phyloP scores from a whole-genome alignment of 2,329 filamentous ascomycete species.

The Neopestalotiopsis sp. region DNA sequence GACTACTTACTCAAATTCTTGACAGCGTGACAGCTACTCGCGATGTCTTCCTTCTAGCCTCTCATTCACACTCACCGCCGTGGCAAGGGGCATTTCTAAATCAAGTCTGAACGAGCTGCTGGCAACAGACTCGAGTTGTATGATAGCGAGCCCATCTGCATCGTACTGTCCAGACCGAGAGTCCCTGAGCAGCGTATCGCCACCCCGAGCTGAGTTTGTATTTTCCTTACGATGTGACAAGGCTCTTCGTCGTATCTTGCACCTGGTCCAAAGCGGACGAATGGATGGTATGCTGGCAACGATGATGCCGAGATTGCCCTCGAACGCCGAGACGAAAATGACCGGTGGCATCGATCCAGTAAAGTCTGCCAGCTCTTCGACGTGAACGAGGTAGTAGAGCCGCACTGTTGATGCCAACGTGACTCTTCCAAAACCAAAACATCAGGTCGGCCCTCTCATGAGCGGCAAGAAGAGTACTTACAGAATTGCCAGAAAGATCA shows the following conservation, averaged over 20 bases:
- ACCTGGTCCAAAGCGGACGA: neutral
- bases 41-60: neutral
- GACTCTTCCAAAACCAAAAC: neutral
- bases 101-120: neutral
- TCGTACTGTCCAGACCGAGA: neutral
- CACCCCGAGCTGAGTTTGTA: neutral
- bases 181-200: neutral
- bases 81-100: neutral
- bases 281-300: neutral
- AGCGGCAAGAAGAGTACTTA: neutral
- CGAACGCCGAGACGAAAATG: neutral
- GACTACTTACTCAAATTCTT: neutral
- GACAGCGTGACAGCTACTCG: neutral
- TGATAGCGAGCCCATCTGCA: neutral
- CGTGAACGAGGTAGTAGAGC: neutral
- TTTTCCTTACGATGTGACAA: neutral
- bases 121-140: neutral
- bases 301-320: slow-evolving; percentile 4
- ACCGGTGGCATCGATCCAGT: slow-evolving; percentile 5
- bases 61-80: neutral
- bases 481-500: slow-evolving; percentile 2
- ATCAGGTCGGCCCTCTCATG: neutral
- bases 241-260: neutral
- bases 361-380: neutral
- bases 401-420: neutral